These are phyloP conservation scores for Cercospora nicotianae DNA, from an alignment of 2,329 filamentous ascomycete species.

Conservation along the genomic window DNA sequence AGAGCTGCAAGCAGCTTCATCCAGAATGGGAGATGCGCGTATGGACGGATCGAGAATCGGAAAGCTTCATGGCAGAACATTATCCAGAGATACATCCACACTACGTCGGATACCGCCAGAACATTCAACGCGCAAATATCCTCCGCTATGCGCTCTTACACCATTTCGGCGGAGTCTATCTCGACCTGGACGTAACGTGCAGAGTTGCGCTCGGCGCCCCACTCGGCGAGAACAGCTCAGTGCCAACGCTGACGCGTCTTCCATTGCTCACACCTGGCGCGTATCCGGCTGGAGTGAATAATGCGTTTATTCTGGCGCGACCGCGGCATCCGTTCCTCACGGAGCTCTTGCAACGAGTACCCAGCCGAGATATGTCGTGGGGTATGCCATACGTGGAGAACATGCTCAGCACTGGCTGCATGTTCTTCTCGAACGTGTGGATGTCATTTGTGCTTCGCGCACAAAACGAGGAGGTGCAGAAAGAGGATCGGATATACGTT, in stretches of 20 bases:
- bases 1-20: slow-evolving; percentile 30
- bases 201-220: slow-evolving; percentile 26
- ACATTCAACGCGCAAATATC: slow-evolving; percentile 35
- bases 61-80: slow-evolving; percentile 28
- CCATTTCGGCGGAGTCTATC: slow-evolving; percentile 34
- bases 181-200: slow-evolving; percentile 35
- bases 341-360: slow-evolving; percentile 24
- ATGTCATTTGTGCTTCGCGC: slow-evolving; percentile 27
- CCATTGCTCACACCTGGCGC: slow-evolving; percentile 33
- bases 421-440: slow-evolving; percentile 35
- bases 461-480: slow-evolving; percentile 7
- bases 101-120: slow-evolving; percentile 31
- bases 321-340: slow-evolving; percentile 31
- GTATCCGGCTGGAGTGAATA: slow-evolving; percentile 36
- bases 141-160: slow-evolving; percentile 34
- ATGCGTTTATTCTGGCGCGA: slow-evolving; percentile 35
- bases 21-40: slow-evolving; percentile 29
- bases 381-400: slow-evolving; percentile 35
- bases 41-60: slow-evolving; percentile 31
- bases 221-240: slow-evolving; percentile 4
- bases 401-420: slow-evolving; percentile 37
- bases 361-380: slow-evolving; percentile 29
- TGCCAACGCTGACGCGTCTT: slow-evolving; percentile 24
- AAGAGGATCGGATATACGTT: slow-evolving; percentile 28
- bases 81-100: slow-evolving; percentile 31